These are phyloP conservation scores for Cryptococcus deneoformans DNA, from an alignment of 1,284 basidiomycete species.

Conservation along the genomic window DNA sequence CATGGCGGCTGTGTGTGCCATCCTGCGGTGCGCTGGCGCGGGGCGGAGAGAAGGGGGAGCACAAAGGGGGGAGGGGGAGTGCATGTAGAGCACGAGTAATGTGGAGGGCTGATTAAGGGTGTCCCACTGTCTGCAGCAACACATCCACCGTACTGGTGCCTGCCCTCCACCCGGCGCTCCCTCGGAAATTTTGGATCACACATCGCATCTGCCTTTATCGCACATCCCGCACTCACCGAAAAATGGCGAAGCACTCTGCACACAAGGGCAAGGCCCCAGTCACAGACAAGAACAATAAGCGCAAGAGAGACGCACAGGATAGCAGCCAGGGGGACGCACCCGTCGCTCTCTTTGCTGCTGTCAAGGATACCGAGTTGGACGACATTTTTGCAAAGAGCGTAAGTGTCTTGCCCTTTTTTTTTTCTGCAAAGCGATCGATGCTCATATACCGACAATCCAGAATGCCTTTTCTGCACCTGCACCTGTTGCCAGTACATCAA, in stretches of 20 bases:
- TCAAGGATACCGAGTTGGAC: conserved; percentile 44
- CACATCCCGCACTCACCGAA: background rate
- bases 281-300: conserved; percentile 28
- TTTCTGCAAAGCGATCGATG: conserved; percentile 17
- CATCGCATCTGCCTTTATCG: background rate
- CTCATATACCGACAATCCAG: background rate
- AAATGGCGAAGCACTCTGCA: conserved; percentile 20
- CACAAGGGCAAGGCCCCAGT: conserved; percentile 16
- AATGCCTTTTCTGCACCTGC: conserved; percentile 23
- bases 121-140: too few species aligned
- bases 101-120: too few species aligned
- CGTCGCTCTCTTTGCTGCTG: conserved; percentile 23
- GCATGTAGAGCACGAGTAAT: too few species aligned
- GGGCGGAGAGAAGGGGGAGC: too few species aligned
- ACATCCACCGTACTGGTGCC: too few species aligned
- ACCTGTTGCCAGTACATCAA: conserved; percentile 17
- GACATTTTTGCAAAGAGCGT: conserved; percentile 50
- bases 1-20: too few species aligned
- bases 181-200: too few species aligned
- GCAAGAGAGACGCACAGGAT: conserved; percentile 21
- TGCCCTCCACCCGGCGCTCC: too few species aligned
- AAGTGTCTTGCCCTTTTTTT: conserved; percentile 15
- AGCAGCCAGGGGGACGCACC: conserved; percentile 4
- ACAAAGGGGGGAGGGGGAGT: too few species aligned
- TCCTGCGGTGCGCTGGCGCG: too few species aligned